Percentiles rank a stretch among this genome's conserved stretches.
These are phyloP conservation scores for Umbelopsis isabellina DNA, from an alignment of 192 early-diverging fungal genomes.

Conservation along the genomic window DNA sequence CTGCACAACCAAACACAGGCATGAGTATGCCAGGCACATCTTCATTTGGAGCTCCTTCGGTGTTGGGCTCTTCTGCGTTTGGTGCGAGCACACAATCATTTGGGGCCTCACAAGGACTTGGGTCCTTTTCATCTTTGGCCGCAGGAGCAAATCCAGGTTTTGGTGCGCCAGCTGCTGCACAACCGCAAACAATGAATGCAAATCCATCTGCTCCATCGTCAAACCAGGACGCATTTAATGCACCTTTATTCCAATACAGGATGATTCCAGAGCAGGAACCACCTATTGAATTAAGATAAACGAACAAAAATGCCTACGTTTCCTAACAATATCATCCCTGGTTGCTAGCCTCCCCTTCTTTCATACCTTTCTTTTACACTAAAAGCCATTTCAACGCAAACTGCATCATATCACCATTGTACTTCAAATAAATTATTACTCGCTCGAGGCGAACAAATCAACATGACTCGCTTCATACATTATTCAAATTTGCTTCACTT, in stretches of 20 bases:
- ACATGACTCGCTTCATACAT: too few species aligned
- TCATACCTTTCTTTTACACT: too few species aligned
- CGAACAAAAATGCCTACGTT: not conserved
- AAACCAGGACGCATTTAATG: slow-evolving; percentile 32
- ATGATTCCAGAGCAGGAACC: slow-evolving; percentile 50
- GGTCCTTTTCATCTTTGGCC: not conserved
- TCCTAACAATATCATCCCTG: too few species aligned
- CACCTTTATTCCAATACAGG: slow-evolving; percentile 38
- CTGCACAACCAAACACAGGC: slow-evolving; percentile 13
- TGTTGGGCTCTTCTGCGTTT: not conserved
- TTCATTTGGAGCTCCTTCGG: slow-evolving; percentile 34
- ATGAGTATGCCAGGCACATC: slow-evolving; percentile 12
- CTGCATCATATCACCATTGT: too few species aligned
- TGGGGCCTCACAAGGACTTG: not conserved
- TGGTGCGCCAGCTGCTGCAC: not conserved
- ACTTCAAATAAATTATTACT: too few species aligned
- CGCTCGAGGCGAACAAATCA: too few species aligned
- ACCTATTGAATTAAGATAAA: slow-evolving; percentile 44
- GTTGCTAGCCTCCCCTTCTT: too few species aligned
- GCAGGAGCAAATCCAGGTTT: not conserved
- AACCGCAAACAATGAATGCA: not conserved
- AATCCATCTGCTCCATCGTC: not conserved
- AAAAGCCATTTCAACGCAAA: too few species aligned
- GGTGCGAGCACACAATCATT: not conserved
- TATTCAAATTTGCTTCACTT: too few species aligned